These are phyloP conservation scores for Entomortierella parvispora DNA, from an alignment of 192 early-diverging fungal species.

Conservation along the genomic window DNA sequence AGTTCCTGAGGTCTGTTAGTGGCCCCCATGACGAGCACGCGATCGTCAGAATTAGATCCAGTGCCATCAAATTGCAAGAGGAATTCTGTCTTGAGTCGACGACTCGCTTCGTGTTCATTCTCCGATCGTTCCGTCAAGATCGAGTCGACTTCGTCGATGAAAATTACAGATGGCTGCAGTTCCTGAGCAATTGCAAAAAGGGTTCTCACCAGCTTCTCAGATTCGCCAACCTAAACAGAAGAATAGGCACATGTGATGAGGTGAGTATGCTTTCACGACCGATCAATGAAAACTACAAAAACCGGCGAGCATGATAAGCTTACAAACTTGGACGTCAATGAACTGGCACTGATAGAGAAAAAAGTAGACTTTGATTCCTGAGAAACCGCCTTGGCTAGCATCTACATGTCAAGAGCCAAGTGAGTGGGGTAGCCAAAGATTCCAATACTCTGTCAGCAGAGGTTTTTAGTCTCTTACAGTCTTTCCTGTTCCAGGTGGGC, in stretches of 20 bases:
- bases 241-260: neutral
- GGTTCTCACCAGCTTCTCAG: conserved; percentile 87
- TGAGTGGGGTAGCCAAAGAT: no score
- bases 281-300: neutral
- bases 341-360: conserved; percentile 87
- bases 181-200: conserved; percentile 88
- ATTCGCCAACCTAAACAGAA: conserved; percentile 59
- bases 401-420: conserved; percentile 16
- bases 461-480: conserved; percentile 68
- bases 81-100: conserved; percentile 92
- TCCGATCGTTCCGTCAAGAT: conserved; percentile 85
- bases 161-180: conserved; percentile 84
- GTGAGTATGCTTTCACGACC: neutral
- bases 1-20: conserved; percentile 93
- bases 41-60: conserved; percentile 63
- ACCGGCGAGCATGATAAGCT: conserved; percentile 44
- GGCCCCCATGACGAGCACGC: conserved; percentile 89
- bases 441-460: no score
- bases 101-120: conserved; percentile 83
- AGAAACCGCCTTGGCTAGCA: conserved; percentile 40
- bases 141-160: conserved; percentile 82
- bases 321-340: conserved; percentile 92
- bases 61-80: conserved; percentile 78
- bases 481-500: conserved; percentile 96
- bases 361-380: conserved; percentile 81